Evolutionary conservation across 116 monocot species (phyloP).

Genomic region (Zostera marina): DNA sequence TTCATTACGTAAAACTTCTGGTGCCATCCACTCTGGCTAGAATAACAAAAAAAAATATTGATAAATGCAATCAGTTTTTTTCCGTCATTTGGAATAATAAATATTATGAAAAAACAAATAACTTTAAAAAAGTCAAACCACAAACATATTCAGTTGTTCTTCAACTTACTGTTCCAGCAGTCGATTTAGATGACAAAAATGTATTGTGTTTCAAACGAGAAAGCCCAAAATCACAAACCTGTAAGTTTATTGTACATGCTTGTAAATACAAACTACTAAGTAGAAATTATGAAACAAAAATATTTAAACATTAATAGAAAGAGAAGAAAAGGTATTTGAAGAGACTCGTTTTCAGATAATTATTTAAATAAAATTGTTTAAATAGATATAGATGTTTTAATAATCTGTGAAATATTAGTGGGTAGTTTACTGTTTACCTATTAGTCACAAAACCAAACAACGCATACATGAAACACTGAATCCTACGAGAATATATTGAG

Average conservation of each 20-base stretch:
- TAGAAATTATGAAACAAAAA: conserved; percentile 2
- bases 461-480: too few relatives aligned
- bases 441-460: too few relatives aligned
- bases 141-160: neutral
- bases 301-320: neutral
- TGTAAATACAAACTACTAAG: neutral
- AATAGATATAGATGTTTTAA: too few relatives aligned
- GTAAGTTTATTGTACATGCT: conserved; percentile 8
- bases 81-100: neutral
- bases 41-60: conserved; percentile 4
- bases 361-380: too few relatives aligned
- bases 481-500: too few relatives aligned
- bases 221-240: conserved; percentile 99
- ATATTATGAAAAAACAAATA: neutral
- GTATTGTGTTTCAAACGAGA: conserved; percentile 96
- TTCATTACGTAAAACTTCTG: conserved; percentile 96
- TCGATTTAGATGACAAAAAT: conserved; percentile 91
- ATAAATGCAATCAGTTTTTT: neutral
- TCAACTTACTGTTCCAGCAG: conserved; percentile 89
- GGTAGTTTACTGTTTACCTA: too few relatives aligned
- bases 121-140: neutral
- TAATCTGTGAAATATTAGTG: too few relatives aligned
- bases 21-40: conserved; percentile 99
- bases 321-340: too few relatives aligned
- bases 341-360: too few relatives aligned